phyloP scores from a whole-genome alignment of 768 basidiomycete genomes.

The Rhizopogon vesiculosus region DNA sequence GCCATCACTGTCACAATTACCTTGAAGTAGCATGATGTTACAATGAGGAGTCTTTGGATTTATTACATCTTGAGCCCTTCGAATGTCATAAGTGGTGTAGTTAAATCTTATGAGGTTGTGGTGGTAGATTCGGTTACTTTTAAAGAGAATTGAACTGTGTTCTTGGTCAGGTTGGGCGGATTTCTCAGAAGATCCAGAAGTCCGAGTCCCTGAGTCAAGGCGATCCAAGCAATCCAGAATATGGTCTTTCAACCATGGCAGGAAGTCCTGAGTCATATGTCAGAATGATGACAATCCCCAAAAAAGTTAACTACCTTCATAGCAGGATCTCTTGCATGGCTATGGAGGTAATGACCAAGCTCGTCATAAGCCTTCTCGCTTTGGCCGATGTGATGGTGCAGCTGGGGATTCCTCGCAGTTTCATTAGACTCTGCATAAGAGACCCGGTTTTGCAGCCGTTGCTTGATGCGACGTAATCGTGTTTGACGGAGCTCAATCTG shows the following conservation, averaged over 20 bases:
- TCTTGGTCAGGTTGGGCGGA: constrained; percentile 5
- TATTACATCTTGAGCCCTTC: constrained; percentile 32
- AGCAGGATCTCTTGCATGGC: constrained; percentile 19
- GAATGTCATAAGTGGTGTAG: constrained; percentile 40
- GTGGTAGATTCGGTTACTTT: constrained; percentile 24
- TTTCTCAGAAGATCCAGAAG: neutral
- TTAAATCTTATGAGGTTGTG: constrained; percentile 31
- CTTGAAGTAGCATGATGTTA: constrained; percentile 31
- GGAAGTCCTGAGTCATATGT: constrained; percentile 23
- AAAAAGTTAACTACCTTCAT: constrained; percentile 14
- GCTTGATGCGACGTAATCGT: neutral
- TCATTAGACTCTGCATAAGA: too few relatives aligned
- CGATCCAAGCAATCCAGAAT: constrained; percentile 12
- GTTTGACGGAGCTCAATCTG: neutral
- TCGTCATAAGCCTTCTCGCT: constrained; percentile 8
- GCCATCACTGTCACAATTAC: too few relatives aligned
- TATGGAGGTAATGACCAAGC: constrained; percentile 24
- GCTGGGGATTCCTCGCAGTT: neutral
- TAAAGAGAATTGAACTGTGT: constrained; percentile 15
- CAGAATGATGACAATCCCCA: constrained; percentile 6
- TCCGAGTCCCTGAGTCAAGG: neutral
- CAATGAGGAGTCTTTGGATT: constrained; percentile 27
- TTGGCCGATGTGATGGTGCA: constrained; percentile 1
- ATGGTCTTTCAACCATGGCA: constrained; percentile 27
- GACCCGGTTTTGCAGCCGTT: neutral